phyloP scores from a whole-genome alignment of 2,329 filamentous ascomycete genomes.

The Xylaria sp. region DNA sequence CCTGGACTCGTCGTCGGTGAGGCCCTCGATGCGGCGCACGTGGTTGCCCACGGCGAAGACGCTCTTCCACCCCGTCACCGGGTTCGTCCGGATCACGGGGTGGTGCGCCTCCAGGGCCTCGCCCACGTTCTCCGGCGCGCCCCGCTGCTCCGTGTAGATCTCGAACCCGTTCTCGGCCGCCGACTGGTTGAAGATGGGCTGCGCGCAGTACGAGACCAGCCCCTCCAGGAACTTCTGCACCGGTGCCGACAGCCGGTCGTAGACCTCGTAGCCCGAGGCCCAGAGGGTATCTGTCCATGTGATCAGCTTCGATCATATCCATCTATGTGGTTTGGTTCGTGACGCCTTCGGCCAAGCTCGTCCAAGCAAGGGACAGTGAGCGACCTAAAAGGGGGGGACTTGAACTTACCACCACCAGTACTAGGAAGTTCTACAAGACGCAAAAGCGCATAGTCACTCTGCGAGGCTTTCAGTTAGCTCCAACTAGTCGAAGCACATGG shows the following conservation, averaged over 20 bases:
- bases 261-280: slow-evolving; percentile 59
- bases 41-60: slow-evolving; percentile 48
- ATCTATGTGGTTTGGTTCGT: background rate
- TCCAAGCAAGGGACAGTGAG: background rate
- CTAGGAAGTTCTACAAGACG: slow-evolving; percentile 58
- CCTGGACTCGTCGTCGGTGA: slow-evolving; percentile 41
- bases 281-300: slow-evolving; percentile 55
- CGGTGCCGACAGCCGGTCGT: slow-evolving; percentile 59
- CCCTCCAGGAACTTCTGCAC: slow-evolving; percentile 60
- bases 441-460: slow-evolving; percentile 62
- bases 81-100: slow-evolving; percentile 69
- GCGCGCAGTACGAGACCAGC: slow-evolving; percentile 57
- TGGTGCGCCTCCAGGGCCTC: slow-evolving; percentile 60
- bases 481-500: background rate
- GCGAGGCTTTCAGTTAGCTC: background rate
- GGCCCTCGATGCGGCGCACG: slow-evolving; percentile 44
- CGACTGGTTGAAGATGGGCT: slow-evolving; percentile 53
- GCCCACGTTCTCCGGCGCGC: slow-evolving; percentile 65
- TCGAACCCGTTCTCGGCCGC: slow-evolving; percentile 55
- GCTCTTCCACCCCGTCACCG: slow-evolving; percentile 71
- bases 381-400: background rate
- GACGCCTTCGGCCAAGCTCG: background rate
- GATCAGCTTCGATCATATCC: background rate
- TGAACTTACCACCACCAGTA: slow-evolving; percentile 55
- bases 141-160: slow-evolving; percentile 59